Evolutionary conservation across 2,329 filamentous ascomycete species (phyloP), one percentile per base, ranked within the genome.

Genomic region (Monosporascus ibericus): DNA sequence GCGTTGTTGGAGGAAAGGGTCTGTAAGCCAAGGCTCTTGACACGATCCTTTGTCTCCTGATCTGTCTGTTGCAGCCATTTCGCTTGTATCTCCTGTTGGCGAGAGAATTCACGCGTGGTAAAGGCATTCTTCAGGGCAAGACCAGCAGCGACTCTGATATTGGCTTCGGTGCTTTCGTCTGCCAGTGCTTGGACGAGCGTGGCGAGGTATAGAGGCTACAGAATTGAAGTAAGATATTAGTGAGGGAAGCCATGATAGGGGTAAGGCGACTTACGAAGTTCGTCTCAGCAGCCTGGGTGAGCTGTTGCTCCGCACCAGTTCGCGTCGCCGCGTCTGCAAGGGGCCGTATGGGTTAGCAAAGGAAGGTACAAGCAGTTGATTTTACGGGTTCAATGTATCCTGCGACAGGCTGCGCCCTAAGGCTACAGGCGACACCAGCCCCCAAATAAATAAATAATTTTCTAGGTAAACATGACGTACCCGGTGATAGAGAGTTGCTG

Each of bases 61-160:
- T 90, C 87, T 61, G 92, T 87, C 68, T 88, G 85, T 70, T 86
- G 83, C 57, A 94, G 78, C 94, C 94, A 99, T 86, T 95, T 91
- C 68, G 85, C 81, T 76, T 97, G 94, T 53, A 97, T 84, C 70
- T 95, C 88, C 68, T 89, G 87, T 74, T 96, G 85, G 68, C 91
- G 87, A 66, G 84, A 77, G 67, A 86, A 86, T 73, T 99, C 94
- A 79, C 94, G 88, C 67, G 92, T 89, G 68, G 90, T 90, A 77
- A 99, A 97, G 66, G 94, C 88, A 80, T 99, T 99, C 78, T 99
- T 99, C 68, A 99, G 80, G 63, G 94, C 92, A 64, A 99, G 84
- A 84, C 92, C 94, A 65, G 94, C 94, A 63, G 94, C 92, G 63
- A 90, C 88, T 80, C 94, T 88, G 69, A 96, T 94, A 68, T 90